phyloP scores from a whole-genome alignment of 805 yeast species.

The Wickerhamomyces kurtzmanii region DNA sequence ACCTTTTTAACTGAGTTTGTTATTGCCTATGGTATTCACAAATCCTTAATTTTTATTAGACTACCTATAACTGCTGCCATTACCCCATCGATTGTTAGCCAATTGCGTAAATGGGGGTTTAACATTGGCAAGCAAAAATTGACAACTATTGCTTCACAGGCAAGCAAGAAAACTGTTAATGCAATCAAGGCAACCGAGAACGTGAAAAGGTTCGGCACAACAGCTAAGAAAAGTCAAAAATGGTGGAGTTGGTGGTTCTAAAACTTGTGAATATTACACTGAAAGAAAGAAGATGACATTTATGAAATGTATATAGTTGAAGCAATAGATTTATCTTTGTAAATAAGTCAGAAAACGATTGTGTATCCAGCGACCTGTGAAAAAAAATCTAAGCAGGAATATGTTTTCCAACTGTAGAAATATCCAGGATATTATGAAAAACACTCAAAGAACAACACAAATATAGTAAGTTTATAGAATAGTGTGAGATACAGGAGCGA shows the following conservation, averaged over 20 bases:
- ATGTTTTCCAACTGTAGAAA: no score
- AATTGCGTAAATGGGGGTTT: conserved; percentile 70
- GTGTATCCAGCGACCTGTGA: neutral
- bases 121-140: conserved; percentile 49
- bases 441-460: no score
- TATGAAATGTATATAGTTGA: conserved; percentile 1
- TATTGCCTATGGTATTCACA: conserved; percentile 90
- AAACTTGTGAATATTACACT: conserved; percentile 6
- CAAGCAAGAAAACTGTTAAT: conserved; percentile 21
- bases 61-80: conserved; percentile 88
- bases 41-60: conserved; percentile 73
- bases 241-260: conserved; percentile 55
- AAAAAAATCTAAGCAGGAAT: no score
- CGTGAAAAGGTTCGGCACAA: conserved; percentile 40
- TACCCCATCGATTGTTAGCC: conserved; percentile 68
- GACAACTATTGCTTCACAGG: conserved; percentile 27
- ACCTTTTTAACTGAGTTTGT: conserved; percentile 74
- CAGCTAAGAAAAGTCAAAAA: conserved; percentile 38
- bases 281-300: neutral
- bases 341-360: neutral
- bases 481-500: no score
- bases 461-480: no score
- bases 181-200: conserved; percentile 30
- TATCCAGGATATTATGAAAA: no score
- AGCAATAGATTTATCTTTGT: neutral